A percentile compares a stretch with the other conserved stretches of the same genome.
phyloP scores from a whole-genome alignment of 73 alveolate species.

The Effrenium voratum region DNA sequence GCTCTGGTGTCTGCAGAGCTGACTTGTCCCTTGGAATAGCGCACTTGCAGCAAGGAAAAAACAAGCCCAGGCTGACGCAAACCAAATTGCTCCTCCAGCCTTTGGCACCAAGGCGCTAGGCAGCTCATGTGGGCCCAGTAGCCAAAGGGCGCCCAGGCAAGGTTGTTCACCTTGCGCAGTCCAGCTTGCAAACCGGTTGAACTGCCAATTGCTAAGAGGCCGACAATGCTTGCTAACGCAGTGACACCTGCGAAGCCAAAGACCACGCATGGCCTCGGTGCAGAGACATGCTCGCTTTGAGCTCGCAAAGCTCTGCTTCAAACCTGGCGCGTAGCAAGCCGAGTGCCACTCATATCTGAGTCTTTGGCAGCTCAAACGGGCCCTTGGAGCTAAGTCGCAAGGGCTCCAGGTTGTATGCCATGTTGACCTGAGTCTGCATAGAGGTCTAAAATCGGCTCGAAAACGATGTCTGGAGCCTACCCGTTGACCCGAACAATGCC shows the following conservation, averaged over 20 bases:
- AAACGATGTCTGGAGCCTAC: too few species aligned
- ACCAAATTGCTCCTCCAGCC: too few species aligned
- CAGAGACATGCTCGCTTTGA: background rate
- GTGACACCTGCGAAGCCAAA: constrained; percentile 72
- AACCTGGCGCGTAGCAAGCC: background rate
- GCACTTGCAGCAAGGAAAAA: too few species aligned
- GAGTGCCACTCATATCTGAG: too few species aligned
- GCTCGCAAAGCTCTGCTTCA: too few species aligned
- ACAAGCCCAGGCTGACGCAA: too few species aligned
- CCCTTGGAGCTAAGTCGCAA: constrained; percentile 90
- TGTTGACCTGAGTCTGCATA: constrained; percentile 36
- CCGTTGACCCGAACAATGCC: too few species aligned
- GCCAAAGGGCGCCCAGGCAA: constrained; percentile 74
- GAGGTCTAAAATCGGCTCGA: too few species aligned
- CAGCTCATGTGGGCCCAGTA: constrained; percentile 94
- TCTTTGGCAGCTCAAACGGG: constrained; percentile 77
- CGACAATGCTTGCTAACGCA: constrained; percentile 49
- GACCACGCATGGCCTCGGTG: constrained; percentile 74
- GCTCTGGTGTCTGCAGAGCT: too few species aligned
- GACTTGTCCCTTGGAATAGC: too few species aligned
- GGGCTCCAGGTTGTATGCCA: constrained; percentile 92
- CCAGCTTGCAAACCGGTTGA: background rate
- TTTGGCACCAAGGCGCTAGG: constrained; percentile 2
- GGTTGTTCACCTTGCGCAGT: constrained; percentile 28
- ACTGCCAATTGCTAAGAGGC: background rate